These are phyloP conservation scores for Taphrina deformans DNA, from an alignment of 1,139 yeast species.

Conservation along the genomic window DNA sequence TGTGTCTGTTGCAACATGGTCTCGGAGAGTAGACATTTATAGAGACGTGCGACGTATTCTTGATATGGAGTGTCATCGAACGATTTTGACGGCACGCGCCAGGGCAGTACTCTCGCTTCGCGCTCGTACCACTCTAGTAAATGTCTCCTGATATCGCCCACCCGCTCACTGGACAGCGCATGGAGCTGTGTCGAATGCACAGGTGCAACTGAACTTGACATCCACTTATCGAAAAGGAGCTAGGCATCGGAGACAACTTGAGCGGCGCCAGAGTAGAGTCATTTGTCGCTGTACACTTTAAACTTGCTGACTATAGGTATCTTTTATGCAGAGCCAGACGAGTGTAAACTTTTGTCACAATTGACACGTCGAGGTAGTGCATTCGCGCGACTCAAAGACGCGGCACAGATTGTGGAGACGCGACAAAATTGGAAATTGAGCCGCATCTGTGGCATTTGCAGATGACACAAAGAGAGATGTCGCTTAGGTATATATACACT, in stretches of 20 bases:
- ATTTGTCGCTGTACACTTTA: no score
- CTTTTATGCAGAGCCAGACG: no score
- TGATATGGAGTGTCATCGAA: background rate
- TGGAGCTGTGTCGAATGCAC: background rate
- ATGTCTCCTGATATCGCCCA: background rate
- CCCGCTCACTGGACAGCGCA: background rate
- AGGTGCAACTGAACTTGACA: background rate
- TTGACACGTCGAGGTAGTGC: no score
- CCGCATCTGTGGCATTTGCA: background rate
- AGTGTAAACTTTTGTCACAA: no score
- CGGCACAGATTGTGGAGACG: background rate
- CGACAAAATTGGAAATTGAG: background rate
- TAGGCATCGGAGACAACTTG: background rate
- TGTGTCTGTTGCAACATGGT: conserved; percentile 37
- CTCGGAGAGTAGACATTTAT: conserved; percentile 35
- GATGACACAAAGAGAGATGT: no score
- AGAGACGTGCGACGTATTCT: conserved; percentile 29
- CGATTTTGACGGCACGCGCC: conserved; percentile 32
- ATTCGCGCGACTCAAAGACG: background rate
- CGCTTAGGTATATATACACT: no score
- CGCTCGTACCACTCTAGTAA: conserved; percentile 30
- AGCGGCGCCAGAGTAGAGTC: no score
- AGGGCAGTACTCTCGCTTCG: conserved; percentile 33
- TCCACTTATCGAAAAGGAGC: background rate
- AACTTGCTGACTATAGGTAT: no score